These are phyloP conservation scores for Posidonia australis DNA, from an alignment of 106 monocot genomes.

Conservation along the genomic window DNA sequence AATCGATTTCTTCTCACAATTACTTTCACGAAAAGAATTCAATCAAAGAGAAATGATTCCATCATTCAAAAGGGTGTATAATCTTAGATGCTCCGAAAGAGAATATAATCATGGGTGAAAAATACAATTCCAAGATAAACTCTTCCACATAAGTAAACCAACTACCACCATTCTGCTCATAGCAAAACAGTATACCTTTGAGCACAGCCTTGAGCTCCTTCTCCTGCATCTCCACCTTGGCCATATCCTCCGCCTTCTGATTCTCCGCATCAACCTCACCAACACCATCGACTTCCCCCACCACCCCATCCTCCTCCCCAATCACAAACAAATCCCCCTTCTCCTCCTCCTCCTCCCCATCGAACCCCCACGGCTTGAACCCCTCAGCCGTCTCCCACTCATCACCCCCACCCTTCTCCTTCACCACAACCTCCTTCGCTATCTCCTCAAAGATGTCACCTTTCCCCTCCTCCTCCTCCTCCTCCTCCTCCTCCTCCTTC, in stretches of 20 bases:
- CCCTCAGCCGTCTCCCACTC: slow-evolving; percentile 15
- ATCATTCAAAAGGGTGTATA: too few species aligned
- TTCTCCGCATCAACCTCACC: slow-evolving; percentile 6
- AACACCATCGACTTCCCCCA: background rate
- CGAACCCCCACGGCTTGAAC: slow-evolving; percentile 13
- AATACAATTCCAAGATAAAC: too few species aligned
- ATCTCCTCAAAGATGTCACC: slow-evolving; percentile 8
- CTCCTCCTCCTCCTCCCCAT: background rate
- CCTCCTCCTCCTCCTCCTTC: background rate
- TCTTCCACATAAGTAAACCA: too few species aligned
- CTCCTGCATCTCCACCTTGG: slow-evolving; percentile 9
- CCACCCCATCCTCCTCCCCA: background rate
- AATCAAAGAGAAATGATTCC: too few species aligned
- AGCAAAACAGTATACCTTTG: slow-evolving; percentile 2
- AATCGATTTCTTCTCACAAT: too few species aligned
- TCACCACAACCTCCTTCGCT: background rate
- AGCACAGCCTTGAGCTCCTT: slow-evolving; percentile 10
- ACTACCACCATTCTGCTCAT: too few species aligned
- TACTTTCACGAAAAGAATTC: too few species aligned
- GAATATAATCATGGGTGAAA: too few species aligned
- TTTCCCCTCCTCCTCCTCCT: slow-evolving; percentile 3
- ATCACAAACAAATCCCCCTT: background rate
- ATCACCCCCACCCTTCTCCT: background rate
- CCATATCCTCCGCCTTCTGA: slow-evolving; percentile 8
- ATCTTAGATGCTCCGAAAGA: too few species aligned